phyloP scores from a whole-genome alignment of 306 rosid genomes.

The Lathyrus oleraceus region DNA sequence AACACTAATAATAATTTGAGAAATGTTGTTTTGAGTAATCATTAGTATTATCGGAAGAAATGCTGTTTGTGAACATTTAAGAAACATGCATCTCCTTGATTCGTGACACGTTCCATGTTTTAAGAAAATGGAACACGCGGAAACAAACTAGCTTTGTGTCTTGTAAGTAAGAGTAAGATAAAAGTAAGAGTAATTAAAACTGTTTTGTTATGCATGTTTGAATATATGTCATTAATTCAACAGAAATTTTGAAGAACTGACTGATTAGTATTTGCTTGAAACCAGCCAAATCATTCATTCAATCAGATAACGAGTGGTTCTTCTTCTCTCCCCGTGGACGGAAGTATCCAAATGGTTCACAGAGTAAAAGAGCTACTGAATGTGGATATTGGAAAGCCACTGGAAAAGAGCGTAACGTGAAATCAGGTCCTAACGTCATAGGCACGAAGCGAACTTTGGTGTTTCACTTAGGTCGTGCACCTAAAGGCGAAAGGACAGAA shows the following conservation, averaged over 20 bases:
- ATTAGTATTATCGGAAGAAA: neutral
- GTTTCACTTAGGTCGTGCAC: constrained; percentile 92
- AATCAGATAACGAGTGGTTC: constrained; percentile 87
- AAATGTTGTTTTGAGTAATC: neutral
- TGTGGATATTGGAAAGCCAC: constrained; percentile 97
- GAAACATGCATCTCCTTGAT: neutral
- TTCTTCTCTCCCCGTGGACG: constrained; percentile 95
- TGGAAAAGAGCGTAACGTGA: constrained; percentile 84
- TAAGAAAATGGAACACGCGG: constrained; percentile 3
- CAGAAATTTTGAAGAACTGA: neutral
- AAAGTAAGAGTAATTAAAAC: neutral
- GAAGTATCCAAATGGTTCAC: constrained; percentile 92
- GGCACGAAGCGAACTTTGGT: constrained; percentile 93
- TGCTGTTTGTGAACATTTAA: neutral
- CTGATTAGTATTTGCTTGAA: constrained; percentile 36
- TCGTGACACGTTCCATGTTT: neutral
- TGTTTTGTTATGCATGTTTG: neutral
- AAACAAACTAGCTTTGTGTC: neutral
- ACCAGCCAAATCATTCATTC: constrained; percentile 76
- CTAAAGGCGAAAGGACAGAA: constrained; percentile 91
- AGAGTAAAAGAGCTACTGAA: constrained; percentile 88
- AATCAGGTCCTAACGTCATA: constrained; percentile 65
- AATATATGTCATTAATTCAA: neutral
- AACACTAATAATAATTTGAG: neutral
- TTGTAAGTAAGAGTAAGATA: neutral